Percentiles rank a stretch among this genome's conserved stretches.
These are phyloP conservation scores for Moricandia moricandioides DNA, from an alignment of 345 rosid genomes.

Conservation along the genomic window DNA sequence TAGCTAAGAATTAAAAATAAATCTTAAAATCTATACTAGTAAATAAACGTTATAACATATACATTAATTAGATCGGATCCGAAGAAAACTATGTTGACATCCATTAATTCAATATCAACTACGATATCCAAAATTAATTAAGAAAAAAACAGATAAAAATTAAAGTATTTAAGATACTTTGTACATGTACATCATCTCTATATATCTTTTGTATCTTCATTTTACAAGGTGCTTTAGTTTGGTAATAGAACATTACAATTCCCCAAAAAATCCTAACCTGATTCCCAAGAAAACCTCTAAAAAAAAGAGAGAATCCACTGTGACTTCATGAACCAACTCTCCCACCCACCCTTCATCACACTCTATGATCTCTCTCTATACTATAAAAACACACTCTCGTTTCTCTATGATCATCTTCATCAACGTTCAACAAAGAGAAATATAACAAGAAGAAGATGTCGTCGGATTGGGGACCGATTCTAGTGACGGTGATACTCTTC, in stretches of 20 bases:
- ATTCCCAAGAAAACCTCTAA: neutral
- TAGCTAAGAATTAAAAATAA: no score
- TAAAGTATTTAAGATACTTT: neutral
- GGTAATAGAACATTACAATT: constrained; percentile 18
- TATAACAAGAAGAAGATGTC: constrained; percentile 21
- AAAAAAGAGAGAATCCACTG: neutral
- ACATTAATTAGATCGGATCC: no score
- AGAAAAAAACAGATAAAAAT: neutral
- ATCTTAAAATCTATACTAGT: neutral
- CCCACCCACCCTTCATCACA: constrained; percentile 28
- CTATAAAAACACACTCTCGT: constrained; percentile 11
- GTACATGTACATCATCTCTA: neutral
- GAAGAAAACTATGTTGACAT: neutral
- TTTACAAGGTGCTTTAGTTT: neutral
- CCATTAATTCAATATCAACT: neutral
- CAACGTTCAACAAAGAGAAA: neutral
- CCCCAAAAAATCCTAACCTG: constrained; percentile 31
- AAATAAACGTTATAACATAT: no score
- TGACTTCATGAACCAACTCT: constrained; percentile 19
- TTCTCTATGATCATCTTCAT: neutral
- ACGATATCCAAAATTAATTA: neutral
- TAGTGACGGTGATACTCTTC: constrained; percentile 66
- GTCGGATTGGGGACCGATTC: constrained; percentile 74
- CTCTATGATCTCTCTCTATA: neutral
- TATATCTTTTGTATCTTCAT: neutral